Percentiles rank a stretch among this genome's conserved stretches.
Conservation (phyloP, 2,329 filamentous ascomycete genomes). For the Colletotrichum phormii region DNA sequence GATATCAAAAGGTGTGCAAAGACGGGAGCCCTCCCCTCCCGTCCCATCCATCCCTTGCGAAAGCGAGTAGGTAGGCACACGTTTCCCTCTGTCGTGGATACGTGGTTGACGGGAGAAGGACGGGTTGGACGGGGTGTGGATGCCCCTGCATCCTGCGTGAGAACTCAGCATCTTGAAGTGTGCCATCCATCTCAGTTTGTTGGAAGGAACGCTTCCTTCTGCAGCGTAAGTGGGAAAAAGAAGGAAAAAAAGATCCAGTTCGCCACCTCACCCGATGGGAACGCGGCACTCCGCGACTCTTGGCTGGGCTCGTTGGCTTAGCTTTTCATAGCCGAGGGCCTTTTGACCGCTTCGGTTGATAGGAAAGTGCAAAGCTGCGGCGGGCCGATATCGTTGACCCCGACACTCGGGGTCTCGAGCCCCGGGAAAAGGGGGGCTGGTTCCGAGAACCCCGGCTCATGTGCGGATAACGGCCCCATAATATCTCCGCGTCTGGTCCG, state of each 20-base stretch:
- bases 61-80: not conserved
- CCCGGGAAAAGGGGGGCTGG: not conserved
- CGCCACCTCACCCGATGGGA: not conserved
- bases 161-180: not conserved
- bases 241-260: not conserved
- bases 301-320: not conserved
- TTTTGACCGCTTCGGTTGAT: not conserved
- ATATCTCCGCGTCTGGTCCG: not conserved
- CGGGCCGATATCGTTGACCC: not conserved
- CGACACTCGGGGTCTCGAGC: not conserved
- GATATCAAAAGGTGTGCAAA: not conserved
- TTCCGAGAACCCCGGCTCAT: not conserved
- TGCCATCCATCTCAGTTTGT: conserved; percentile 7
- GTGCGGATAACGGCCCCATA: not conserved
- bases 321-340: not conserved
- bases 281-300: not conserved
- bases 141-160: conserved; percentile 24
- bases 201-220: not conserved
- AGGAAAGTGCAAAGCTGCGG: not conserved
- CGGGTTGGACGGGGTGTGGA: not conserved
- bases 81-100: not conserved
- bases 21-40: not conserved
- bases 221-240: not conserved
- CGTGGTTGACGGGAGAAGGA: not conserved
- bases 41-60: conserved; percentile 2